Conservation (phyloP, 2,329 filamentous ascomycete species). For the Colletotrichum eremochloae region DNA sequence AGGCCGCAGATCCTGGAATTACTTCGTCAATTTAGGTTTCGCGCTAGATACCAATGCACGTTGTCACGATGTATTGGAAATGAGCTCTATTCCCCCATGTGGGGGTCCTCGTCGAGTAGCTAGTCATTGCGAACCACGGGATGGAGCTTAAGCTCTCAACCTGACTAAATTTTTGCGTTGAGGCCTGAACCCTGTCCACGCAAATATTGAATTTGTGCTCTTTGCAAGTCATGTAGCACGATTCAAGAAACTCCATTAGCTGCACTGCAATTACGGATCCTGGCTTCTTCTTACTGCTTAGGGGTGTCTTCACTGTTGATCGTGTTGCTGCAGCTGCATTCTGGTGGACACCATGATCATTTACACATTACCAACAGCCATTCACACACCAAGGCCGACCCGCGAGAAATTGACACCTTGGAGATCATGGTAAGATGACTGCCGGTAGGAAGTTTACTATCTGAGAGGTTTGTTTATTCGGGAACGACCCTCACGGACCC, state of each 20-base stretch:
- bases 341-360: not conserved
- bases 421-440: not conserved
- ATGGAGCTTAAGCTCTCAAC: slow-evolving; percentile 1
- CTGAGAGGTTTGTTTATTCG: not conserved
- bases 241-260: slow-evolving; percentile 9
- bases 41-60: not conserved
- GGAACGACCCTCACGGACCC: not conserved
- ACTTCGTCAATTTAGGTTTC: slow-evolving; percentile 27
- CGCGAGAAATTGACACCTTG: not conserved
- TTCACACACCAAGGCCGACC: not conserved
- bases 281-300: not conserved
- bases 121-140: slow-evolving; percentile 11
- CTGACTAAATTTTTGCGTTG: not conserved
- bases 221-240: slow-evolving; percentile 12
- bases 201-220: not conserved
- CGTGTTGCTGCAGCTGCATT: not conserved
- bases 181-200: slow-evolving; percentile 13
- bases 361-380: not conserved
- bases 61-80: slow-evolving; percentile 11
- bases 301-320: not conserved
- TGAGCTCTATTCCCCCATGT: slow-evolving; percentile 12
- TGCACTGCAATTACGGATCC: not conserved
- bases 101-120: not conserved
- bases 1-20: not conserved
- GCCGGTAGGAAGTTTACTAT: not conserved